Evolutionary conservation across 345 rosid species (phyloP), one percentile per base, ranked within the genome.

Genomic region (Heritiera littoralis): DNA sequence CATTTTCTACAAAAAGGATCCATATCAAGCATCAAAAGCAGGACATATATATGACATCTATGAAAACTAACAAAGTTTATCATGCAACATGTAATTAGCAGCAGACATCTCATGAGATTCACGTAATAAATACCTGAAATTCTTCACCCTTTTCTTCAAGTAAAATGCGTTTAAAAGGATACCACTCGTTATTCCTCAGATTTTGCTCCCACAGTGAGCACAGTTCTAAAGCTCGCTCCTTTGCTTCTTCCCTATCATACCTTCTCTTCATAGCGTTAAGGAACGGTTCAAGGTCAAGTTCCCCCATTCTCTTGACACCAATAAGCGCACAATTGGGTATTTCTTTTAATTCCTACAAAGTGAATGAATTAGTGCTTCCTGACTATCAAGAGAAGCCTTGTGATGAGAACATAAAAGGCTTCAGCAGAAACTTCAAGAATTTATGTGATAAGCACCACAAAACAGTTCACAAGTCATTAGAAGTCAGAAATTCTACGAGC

Each of bases 301-400:
- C 97, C 81, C 98, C 98, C 99, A 96, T 94, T 85, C 98, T 88
- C 88, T 90, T 94, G 76, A 94, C 90, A 75, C 94, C 92, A 77
- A 96, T 88, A 79, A 78, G 82, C 83, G 81, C 85, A 32, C 86
- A 83, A 52, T 3, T 71, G 77, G 86, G 54, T 71, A 86, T 43
- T n/a, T 93, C 96, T 86, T 86, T 91, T 82, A 91, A 76, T 30
- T 84, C 89, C 98, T 95, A 78, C 48, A 79, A 80, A 76, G 52
- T 52, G 60, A 83, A 82, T 30, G 40, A 41, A 74, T 72, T 58
- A 77, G 56, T 68, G 75, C 48, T 55, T 69, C 74, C 66, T 76
- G 70, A 72, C 78, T 63, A 58, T 23, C n/a, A 67, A 63, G 63
- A 41, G 66, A 78, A 64, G 72, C 49, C 49, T n/a, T 9, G 35